These are phyloP conservation scores for Pseudozyma tsukubaensis DNA, from an alignment of 1,284 basidiomycete species.

Conservation along the genomic window DNA sequence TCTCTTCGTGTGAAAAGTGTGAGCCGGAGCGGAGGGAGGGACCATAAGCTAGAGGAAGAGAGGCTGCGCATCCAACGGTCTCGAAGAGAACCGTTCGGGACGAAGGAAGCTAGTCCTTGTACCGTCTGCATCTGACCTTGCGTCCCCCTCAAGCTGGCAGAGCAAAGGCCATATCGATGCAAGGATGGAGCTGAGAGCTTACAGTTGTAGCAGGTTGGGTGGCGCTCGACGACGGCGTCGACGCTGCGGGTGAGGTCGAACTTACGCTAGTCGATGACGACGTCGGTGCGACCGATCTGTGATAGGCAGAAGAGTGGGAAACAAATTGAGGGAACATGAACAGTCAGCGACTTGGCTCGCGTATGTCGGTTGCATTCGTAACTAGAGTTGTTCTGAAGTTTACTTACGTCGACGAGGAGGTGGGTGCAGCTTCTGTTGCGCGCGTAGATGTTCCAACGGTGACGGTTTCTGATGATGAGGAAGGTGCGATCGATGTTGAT, in stretches of 20 bases:
- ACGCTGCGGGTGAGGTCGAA: slow-evolving; percentile 28
- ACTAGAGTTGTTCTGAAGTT: background rate
- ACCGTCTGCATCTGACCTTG: slow-evolving; percentile 29
- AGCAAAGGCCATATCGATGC: slow-evolving; percentile 27
- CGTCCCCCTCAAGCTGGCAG: slow-evolving; percentile 28
- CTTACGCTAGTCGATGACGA: slow-evolving; percentile 42
- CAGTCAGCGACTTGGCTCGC: background rate
- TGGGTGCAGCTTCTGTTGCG: slow-evolving; percentile 17
- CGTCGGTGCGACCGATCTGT: slow-evolving; percentile 16
- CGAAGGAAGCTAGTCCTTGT: background rate
- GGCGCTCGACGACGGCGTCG: slow-evolving; percentile 26
- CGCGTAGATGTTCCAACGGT: slow-evolving; percentile 19
- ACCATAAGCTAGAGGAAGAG: background rate
- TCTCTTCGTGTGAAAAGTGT: background rate
- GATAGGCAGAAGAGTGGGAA: background rate
- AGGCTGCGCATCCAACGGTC: slow-evolving; percentile 5
- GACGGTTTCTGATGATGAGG: slow-evolving; percentile 28
- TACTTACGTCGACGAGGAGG: slow-evolving; percentile 22
- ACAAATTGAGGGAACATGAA: background rate
- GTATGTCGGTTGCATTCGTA: background rate
- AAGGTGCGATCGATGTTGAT: slow-evolving; percentile 6
- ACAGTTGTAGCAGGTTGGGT: slow-evolving; percentile 27
- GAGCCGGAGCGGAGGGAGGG: slow-evolving; percentile 2
- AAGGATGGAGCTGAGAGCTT: slow-evolving; percentile 29
- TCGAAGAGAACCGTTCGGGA: background rate